These are phyloP conservation scores for Heliosperma pusillum DNA, from an alignment of 148 eudicot genomes.

Conservation along the genomic window DNA sequence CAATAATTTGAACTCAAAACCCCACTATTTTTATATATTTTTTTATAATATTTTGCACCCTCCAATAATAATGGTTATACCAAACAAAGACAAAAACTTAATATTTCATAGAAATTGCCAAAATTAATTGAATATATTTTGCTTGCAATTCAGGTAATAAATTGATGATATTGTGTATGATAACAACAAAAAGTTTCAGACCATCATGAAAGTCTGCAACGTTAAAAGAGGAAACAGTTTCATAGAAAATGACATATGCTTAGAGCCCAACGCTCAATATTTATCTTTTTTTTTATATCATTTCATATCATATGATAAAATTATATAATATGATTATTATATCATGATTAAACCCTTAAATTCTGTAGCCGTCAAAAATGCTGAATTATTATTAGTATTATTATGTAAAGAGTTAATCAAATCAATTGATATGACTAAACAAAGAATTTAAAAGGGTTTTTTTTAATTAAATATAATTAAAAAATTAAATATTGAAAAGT, in stretches of 20 bases:
- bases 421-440: conserved; percentile 24
- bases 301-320: not conserved
- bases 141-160: not conserved
- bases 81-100: not conserved
- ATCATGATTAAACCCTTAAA: not conserved
- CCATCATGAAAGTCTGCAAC: conserved; percentile 39
- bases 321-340: not conserved
- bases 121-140: not conserved
- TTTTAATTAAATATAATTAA: no score
- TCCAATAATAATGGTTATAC: conserved; percentile 16
- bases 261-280: conserved; percentile 29
- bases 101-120: conserved; percentile 5
- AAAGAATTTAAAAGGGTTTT: not conserved
- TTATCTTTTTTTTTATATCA: not conserved
- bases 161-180: conserved; percentile 5
- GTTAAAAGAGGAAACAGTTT: conserved; percentile 31
- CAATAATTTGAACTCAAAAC: not conserved
- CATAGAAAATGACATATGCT: conserved; percentile 41
- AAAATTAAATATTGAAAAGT: not conserved
- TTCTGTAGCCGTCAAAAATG: conserved; percentile 4
- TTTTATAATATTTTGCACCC: not conserved
- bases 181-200: conserved; percentile 14
- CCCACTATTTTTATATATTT: not conserved
- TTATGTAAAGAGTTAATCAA: no score
- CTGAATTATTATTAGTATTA: no score